Percentiles rank a stretch among this genome's conserved stretches.
Conservation (phyloP, 2,329 filamentous ascomycete species). For the Didymella glomerata region DNA sequence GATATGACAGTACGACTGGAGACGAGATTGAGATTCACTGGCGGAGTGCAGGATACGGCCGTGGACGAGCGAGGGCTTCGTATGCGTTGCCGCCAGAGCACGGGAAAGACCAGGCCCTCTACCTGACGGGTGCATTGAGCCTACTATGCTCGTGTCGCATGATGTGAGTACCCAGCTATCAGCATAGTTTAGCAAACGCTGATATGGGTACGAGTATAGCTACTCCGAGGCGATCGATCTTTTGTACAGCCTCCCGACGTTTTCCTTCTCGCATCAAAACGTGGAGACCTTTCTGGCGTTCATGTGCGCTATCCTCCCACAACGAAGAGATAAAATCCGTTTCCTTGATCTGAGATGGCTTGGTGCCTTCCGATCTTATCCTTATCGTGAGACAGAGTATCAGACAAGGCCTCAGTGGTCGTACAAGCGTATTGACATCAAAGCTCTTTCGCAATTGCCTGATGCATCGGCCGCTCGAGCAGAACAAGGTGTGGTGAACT, state of each 20-base stretch:
- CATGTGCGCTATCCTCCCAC: background rate
- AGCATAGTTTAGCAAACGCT: background rate
- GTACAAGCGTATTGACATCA: constrained; percentile 7
- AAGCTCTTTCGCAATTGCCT: constrained; percentile 3
- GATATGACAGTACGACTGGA: background rate
- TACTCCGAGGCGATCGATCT: constrained; percentile 8
- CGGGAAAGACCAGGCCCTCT: background rate
- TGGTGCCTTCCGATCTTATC: background rate
- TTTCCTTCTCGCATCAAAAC: constrained; percentile 3
- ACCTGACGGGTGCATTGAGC: background rate
- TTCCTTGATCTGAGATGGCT: constrained; percentile 5
- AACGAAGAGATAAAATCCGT: background rate
- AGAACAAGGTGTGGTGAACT: background rate
- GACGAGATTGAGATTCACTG: background rate
- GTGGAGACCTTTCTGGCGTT: constrained; percentile 7
- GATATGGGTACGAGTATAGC: background rate
- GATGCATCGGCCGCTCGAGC: background rate
- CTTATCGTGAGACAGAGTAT: background rate
- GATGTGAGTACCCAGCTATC: background rate
- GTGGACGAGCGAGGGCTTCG: constrained; percentile 7
- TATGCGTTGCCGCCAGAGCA: background rate
- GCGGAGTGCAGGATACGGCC: constrained; percentile 1
- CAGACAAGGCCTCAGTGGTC: background rate
- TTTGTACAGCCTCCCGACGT: constrained; percentile 6
- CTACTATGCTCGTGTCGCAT: constrained; percentile 6